Evolutionary conservation across 768 basidiomycete genomes (phyloP).

Genomic region (Ephemerocybe angulata): DNA sequence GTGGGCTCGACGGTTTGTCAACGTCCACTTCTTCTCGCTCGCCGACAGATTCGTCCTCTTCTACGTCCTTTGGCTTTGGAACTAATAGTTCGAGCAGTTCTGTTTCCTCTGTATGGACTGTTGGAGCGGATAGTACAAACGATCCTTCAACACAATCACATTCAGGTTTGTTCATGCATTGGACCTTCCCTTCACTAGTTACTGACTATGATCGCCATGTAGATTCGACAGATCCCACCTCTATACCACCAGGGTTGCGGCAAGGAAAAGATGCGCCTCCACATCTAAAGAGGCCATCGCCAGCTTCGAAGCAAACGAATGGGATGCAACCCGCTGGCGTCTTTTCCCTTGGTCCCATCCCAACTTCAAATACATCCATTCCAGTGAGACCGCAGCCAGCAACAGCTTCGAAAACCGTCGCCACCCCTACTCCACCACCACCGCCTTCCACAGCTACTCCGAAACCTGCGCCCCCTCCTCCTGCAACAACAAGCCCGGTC

Average conservation of each 20-base stretch:
- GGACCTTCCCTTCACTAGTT: no score
- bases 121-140: background rate
- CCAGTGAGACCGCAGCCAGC: no score
- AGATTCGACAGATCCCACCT: background rate
- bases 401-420: no score
- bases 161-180: no score
- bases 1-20: no score
- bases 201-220: no score
- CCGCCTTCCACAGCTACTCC: background rate
- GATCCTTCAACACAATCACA: background rate
- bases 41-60: background rate
- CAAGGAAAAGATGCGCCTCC: background rate
- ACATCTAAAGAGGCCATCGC: background rate
- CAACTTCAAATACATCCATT: no score
- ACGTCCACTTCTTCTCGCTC: no score
- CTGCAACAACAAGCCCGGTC: background rate
- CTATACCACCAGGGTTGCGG: background rate
- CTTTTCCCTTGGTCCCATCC: background rate
- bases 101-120: background rate
- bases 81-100: background rate
- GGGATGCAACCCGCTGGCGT: background rate
- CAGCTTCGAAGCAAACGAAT: background rate
- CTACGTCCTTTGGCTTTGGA: background rate
- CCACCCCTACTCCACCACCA: no score
- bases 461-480: background rate